Conservation (phyloP, 371 early-diverging fungal genomes). For the Mortierella sp. region DNA sequence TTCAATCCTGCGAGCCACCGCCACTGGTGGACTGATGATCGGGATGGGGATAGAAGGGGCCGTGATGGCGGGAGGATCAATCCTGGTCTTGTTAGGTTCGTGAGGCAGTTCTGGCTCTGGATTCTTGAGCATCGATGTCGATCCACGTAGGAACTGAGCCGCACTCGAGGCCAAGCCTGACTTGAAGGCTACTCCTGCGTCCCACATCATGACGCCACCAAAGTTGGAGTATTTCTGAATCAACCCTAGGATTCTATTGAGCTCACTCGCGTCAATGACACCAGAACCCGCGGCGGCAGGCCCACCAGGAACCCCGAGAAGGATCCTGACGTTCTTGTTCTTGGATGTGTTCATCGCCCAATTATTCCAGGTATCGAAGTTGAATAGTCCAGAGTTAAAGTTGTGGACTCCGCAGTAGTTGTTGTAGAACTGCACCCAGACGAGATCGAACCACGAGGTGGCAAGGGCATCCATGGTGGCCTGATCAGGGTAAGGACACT, state of each 20-base stretch:
- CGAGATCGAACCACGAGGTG: conserved; percentile 71
- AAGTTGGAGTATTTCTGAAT: conserved; percentile 58
- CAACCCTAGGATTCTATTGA: conserved; percentile 58
- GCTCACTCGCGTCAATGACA: conserved; percentile 56
- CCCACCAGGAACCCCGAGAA: conserved; percentile 72
- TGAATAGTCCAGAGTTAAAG: conserved; percentile 59
- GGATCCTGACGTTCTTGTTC: conserved; percentile 70
- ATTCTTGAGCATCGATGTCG: not conserved
- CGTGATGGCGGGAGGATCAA: no score
- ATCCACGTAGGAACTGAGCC: conserved; percentile 12
- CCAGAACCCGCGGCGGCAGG: conserved; percentile 67
- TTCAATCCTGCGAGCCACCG: not conserved
- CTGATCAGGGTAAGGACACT: conserved; percentile 68
- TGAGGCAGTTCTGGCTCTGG: no score
- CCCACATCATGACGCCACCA: conserved; percentile 81
- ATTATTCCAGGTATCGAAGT: conserved; percentile 72
- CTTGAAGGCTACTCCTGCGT: conserved; percentile 57
- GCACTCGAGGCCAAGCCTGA: conserved; percentile 31
- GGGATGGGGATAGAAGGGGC: not conserved
- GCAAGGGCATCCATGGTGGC: conserved; percentile 65
- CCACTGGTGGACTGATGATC: not conserved
- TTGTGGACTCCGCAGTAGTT: conserved; percentile 69
- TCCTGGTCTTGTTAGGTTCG: no score
- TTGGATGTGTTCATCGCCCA: conserved; percentile 64
- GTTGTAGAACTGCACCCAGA: conserved; percentile 83